phyloP scores from a whole-genome alignment of 805 yeast species.

The Wickerhamomyces xylosicus region DNA sequence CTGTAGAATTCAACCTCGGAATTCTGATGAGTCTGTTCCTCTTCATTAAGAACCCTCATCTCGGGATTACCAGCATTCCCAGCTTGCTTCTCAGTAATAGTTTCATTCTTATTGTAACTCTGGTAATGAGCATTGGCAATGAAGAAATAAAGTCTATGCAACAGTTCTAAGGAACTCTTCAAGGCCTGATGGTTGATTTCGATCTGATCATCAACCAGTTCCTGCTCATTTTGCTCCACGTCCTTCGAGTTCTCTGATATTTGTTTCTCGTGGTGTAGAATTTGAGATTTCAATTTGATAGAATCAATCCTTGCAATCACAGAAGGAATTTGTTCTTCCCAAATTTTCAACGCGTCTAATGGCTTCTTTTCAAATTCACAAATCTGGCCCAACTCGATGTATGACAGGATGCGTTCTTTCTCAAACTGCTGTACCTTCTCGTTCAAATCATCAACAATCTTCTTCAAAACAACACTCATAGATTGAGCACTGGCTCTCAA shows the following conservation, averaged over 20 bases:
- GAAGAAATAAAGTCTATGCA: conserved; percentile 73
- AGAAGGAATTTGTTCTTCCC: conserved; percentile 22
- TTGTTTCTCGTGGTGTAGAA: too few relatives aligned
- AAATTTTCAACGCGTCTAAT: conserved; percentile 34
- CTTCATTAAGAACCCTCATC: conserved; percentile 13
- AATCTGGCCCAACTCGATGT: conserved; percentile 58
- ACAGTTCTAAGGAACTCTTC: conserved; percentile 28
- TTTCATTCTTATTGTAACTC: conserved; percentile 18
- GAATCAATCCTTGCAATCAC: conserved; percentile 1
- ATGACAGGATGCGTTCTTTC: conserved; percentile 32
- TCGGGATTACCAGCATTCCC: conserved; percentile 17
- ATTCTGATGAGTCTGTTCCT: conserved; percentile 28
- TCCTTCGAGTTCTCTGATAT: background rate
- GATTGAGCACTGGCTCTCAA: conserved; percentile 25
- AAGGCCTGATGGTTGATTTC: background rate
- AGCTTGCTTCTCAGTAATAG: conserved; percentile 6
- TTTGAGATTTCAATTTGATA: background rate
- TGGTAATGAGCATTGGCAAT: conserved; percentile 69
- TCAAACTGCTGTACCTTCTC: conserved; percentile 39
- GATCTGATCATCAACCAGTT: conserved; percentile 28
- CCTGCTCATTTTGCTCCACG: conserved; percentile 10
- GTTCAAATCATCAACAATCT: conserved; percentile 48
- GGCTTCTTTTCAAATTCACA: conserved; percentile 50
- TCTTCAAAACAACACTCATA: conserved; percentile 57
- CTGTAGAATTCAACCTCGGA: conserved; percentile 44